phyloP scores from a whole-genome alignment of 768 basidiomycete genomes.

The Cubamyces sp. region DNA sequence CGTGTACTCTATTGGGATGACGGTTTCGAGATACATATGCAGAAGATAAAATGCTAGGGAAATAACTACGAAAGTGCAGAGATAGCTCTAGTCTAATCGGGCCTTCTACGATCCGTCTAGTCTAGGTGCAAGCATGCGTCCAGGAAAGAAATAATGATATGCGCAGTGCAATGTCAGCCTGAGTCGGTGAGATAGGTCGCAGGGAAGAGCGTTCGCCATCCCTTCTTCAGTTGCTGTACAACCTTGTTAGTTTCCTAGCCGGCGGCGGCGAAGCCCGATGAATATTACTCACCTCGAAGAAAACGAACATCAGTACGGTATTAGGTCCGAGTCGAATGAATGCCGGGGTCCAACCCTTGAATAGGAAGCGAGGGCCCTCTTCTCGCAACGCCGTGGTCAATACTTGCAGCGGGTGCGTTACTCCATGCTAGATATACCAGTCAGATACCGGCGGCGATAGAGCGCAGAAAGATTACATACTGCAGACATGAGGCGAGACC shows the following conservation, averaged over 20 bases:
- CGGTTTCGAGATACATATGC: no score
- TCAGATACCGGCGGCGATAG: background rate
- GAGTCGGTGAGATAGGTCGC: constrained; percentile 15
- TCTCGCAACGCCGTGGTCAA: constrained; percentile 62
- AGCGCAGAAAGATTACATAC: constrained; percentile 43
- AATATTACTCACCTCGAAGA: constrained; percentile 66
- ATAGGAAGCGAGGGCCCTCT: constrained; percentile 78
- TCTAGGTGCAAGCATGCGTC: constrained; percentile 15
- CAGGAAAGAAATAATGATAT: constrained; percentile 22
- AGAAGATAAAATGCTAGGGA: background rate
- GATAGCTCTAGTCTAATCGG: constrained; percentile 20
- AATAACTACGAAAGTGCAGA: background rate
- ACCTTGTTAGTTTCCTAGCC: background rate
- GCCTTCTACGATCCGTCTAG: constrained; percentile 19
- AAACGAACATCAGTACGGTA: constrained; percentile 83
- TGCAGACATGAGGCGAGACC: constrained; percentile 77
- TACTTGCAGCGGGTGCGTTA: constrained; percentile 52
- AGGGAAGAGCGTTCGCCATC: constrained; percentile 48
- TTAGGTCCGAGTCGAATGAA: constrained; percentile 85
- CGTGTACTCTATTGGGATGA: no score
- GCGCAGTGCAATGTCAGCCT: constrained; percentile 1
- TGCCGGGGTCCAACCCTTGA: constrained; percentile 90
- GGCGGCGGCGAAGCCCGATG: background rate
- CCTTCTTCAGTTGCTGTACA: constrained; percentile 71
- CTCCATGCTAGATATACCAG: constrained; percentile 48